Evolutionary conservation across 345 rosid species (phyloP).

Genomic region (Euphorbia peplus): DNA sequence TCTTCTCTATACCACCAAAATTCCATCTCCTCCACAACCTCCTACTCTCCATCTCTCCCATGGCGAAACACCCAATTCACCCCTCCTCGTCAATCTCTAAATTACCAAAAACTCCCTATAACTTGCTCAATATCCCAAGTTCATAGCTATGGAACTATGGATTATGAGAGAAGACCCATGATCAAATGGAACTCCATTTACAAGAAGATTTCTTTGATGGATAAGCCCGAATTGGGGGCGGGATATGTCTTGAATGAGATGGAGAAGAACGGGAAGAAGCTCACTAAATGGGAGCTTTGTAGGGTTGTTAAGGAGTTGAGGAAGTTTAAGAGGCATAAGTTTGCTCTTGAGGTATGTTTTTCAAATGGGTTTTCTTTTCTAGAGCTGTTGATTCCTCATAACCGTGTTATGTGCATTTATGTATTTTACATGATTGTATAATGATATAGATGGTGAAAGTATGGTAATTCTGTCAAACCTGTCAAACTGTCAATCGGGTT

Average conservation of each 20-base stretch:
- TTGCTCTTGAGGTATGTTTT: slow-evolving; percentile 76
- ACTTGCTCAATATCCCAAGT: slow-evolving; percentile 62
- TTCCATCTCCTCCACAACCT: slow-evolving; percentile 41
- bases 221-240: slow-evolving; percentile 69
- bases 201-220: slow-evolving; percentile 70
- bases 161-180: slow-evolving; percentile 68
- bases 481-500: no score
- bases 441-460: no score
- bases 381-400: no score
- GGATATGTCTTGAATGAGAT: slow-evolving; percentile 65
- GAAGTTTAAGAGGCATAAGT: slow-evolving; percentile 63
- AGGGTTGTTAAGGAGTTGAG: slow-evolving; percentile 88
- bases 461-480: no score
- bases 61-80: slow-evolving; percentile 20
- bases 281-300: slow-evolving; percentile 84
- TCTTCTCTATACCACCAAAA: slow-evolving; percentile 43
- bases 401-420: no score
- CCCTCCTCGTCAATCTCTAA: slow-evolving; percentile 24
- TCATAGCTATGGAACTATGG: slow-evolving; percentile 71
- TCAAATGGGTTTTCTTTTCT: background rate
- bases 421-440: no score
- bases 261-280: slow-evolving; percentile 65
- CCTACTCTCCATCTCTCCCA: slow-evolving; percentile 39
- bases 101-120: slow-evolving; percentile 18
- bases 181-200: slow-evolving; percentile 74